Evolutionary conservation across 108 stramenopile genomes (phyloP).

Genomic region (Cafeteria roenbergensis): DNA sequence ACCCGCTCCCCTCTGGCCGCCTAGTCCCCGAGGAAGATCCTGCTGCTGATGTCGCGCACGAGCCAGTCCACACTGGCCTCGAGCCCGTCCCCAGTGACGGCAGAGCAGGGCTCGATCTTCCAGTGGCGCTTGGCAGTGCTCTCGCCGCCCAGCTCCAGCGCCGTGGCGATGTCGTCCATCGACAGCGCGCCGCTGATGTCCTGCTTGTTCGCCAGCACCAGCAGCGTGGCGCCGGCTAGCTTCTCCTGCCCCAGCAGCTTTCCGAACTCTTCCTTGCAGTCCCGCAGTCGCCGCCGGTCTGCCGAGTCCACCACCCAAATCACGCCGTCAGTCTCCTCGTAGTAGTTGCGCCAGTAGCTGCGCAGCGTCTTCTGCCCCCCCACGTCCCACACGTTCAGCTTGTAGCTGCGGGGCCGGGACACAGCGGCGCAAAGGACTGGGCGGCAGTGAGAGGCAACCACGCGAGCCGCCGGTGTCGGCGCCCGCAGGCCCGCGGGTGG

Average conservation of each 20-base stretch:
- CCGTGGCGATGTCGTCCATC: slow-evolving; percentile 56
- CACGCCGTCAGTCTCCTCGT: slow-evolving; percentile 90
- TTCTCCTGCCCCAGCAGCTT: slow-evolving; percentile 78
- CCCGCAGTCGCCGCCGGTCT: slow-evolving; percentile 62
- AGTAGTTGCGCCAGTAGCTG: slow-evolving; percentile 98
- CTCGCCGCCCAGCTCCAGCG: slow-evolving; percentile 55
- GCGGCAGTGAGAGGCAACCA: too few relatives aligned
- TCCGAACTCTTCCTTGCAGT: slow-evolving; percentile 66
- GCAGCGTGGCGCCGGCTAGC: slow-evolving; percentile 79
- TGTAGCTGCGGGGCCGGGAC: slow-evolving; percentile 24
- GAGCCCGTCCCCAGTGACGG: slow-evolving; percentile 81
- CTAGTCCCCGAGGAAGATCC: slow-evolving; percentile 67
- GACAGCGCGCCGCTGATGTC: slow-evolving; percentile 71
- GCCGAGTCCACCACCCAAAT: slow-evolving; percentile 94
- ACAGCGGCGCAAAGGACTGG: background rate
- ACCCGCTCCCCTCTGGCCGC: background rate
- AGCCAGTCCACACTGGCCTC: slow-evolving; percentile 86
- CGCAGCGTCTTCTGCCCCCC: slow-evolving; percentile 97
- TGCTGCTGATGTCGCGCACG: slow-evolving; percentile 69
- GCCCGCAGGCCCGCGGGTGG: too few relatives aligned
- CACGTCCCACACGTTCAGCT: slow-evolving; percentile 76
- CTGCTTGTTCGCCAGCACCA: slow-evolving; percentile 96
- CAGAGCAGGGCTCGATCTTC: slow-evolving; percentile 71
- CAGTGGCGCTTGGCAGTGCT: slow-evolving; percentile 66
- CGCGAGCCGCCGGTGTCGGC: too few relatives aligned